Evolutionary conservation across 805 yeast species (phyloP), one percentile per base, ranked within the genome.

Genomic region (Metschnikowia sp.): DNA sequence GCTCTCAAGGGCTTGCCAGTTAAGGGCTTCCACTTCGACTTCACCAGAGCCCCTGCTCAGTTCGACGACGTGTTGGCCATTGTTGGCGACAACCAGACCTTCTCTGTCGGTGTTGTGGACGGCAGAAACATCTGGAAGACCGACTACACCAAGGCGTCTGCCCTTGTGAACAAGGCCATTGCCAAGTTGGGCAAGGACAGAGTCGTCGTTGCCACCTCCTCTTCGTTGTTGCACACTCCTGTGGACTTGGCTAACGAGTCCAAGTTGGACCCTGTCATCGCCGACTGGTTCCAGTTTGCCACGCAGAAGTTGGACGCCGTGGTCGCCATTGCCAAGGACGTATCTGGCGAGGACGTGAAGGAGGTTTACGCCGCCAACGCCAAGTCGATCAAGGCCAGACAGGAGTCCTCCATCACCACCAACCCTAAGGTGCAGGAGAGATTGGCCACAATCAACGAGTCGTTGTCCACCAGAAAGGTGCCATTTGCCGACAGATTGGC

Each of bases 91-190:
- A 75, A 82, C 57, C 96, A 94, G 79, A 75, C 78, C 55, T 79
- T 94, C 67, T 92, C 98, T 53, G 96, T 86, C 58, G 99, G 99
- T 88, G 82, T 94, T 63, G 91, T 94, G 65, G 95, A 90, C 66
- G 99, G 99, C 77, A 90, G 99, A 83, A 94, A 94, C 85, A 89
- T 94, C 77, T 94, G 99, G 99, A 94, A 94, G 83, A 86, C 96
- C 73, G 86, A 94, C 80, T 88, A 86, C 67, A 71, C 94, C 66
- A 83, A 83, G 76, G 95, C 99, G 59, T 76, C 90, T 66, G 87
- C 75, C 55, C 68, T 86, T 56, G 96, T 89, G 63, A 77, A 85
- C 69, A 79, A 82, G 73, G 97, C 96, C 61, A 79, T 88, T 65
- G 83, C 74, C 59, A 85, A 85, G 77, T 76, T 94, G 61, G 97